Evolutionary conservation across 2,329 filamentous ascomycete species (phyloP).

Genomic region (Colletotrichum sansevieriae): DNA sequence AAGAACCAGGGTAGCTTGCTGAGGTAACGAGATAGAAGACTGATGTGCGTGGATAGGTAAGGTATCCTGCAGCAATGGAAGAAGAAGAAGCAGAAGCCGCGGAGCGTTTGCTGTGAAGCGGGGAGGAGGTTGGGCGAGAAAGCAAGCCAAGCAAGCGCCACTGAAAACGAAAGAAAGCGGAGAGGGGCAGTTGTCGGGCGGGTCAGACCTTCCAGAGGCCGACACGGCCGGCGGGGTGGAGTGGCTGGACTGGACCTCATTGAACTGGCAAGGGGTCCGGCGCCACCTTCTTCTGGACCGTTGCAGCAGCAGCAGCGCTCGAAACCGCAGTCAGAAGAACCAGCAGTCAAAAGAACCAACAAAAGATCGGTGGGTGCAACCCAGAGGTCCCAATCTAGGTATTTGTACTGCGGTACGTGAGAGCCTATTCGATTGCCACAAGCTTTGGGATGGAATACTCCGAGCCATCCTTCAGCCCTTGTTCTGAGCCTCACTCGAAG

Average conservation of each 20-base stretch:
- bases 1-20: not conserved
- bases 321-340: too few species aligned
- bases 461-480: not conserved
- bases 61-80: slow-evolving; percentile 24
- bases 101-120: slow-evolving; percentile 38
- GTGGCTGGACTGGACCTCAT: slow-evolving; percentile 26
- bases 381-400: slow-evolving; percentile 4
- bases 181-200: slow-evolving; percentile 30
- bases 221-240: slow-evolving; percentile 30
- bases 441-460: not conserved
- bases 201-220: slow-evolving; percentile 21
- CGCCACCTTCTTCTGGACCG: too few species aligned
- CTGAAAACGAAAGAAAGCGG: slow-evolving; percentile 34
- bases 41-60: not conserved
- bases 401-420: too few species aligned
- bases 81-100: slow-evolving; percentile 31
- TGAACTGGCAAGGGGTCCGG: too few species aligned
- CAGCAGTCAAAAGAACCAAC: too few species aligned
- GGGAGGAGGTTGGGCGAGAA: slow-evolving; percentile 37
- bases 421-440: not conserved
- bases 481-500: slow-evolving; percentile 1
- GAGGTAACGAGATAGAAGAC: not conserved
- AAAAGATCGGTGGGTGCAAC: slow-evolving; percentile 13
- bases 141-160: slow-evolving; percentile 12
- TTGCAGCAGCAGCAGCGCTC: too few species aligned